Evolutionary conservation across 164 flowering plant genomes (phyloP).

Genomic region (Nymphaea colorata): DNA sequence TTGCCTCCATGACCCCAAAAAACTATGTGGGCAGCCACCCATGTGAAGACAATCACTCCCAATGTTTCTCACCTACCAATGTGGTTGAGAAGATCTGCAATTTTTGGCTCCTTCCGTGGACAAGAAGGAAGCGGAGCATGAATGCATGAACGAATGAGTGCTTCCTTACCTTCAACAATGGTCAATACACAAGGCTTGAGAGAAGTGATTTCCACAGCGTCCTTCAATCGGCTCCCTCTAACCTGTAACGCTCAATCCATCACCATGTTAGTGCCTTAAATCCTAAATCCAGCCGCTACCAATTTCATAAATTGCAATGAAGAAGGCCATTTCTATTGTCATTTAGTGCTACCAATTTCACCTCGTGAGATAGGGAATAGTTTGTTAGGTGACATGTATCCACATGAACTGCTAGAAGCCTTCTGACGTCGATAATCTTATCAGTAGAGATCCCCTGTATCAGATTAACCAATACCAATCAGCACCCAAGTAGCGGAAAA

Average conservation of each 20-base stretch:
- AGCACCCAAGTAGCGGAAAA: background rate
- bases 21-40: no score
- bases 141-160: background rate
- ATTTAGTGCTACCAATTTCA: conserved; percentile 2
- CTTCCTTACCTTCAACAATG: conserved; percentile 71
- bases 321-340: no score
- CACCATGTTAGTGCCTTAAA: background rate
- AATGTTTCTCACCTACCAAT: no score
- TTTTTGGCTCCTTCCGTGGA: no score
- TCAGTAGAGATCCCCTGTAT: conserved; percentile 92
- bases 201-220: conserved; percentile 48
- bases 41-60: no score
- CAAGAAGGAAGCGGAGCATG: no score
- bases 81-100: no score
- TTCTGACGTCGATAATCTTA: conserved; percentile 75
- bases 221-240: conserved; percentile 59
- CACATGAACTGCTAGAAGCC: conserved; percentile 53
- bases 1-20: no score
- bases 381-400: conserved; percentile 88
- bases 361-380: conserved; percentile 83
- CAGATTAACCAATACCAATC: background rate
- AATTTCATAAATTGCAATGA: no score
- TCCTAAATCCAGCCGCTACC: background rate
- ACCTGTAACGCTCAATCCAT: conserved; percentile 25
- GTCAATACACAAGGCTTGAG: conserved; percentile 66